Base-by-base conservation (phyloP, 108 stramenopile species). In the Cyclotella baltica region DNA sequence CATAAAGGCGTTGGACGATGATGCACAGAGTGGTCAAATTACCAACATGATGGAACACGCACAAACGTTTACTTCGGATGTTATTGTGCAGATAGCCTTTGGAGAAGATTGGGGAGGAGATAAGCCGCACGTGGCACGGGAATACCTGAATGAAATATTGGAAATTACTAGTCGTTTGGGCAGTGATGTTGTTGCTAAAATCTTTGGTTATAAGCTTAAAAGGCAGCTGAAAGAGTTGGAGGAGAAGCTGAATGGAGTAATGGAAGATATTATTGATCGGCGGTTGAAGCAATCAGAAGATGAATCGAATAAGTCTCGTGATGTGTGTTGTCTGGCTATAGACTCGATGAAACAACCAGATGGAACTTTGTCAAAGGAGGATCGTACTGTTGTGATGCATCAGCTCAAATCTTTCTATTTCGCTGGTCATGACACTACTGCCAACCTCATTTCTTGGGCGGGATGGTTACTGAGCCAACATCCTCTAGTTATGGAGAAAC, bases 341-440 rank as follows among this genome's bases (percentile, higher is more conserved):
- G n/a, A n/a, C n/a, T n/a, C n/a, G n/a, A n/a, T n/a, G n/a, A n/a
- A n/a, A n/a, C n/a, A n/a, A n/a, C n/a, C n/a, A 67, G 40, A 18
- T 81, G 70, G 46, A 76, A 76, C 50, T 37, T 16, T 27, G n/a
- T 28, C 16, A 19, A 22, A 50, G 61, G 5, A 6, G 65, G 10
- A 50, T 65, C 48, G 3, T 35, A 51, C 56, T 85, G 62, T 56
- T 70, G 69, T 78, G 53, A 78, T 64, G 1, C 56, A 48, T 37
- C 86, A 87, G 50, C 73, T 87, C 36, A 84, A 87, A 40, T 84
- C 83, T 20, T 87, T 87, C 68, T 84, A 83, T 51, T 84, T 87
- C 46, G 86, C 83, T 28, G 83, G 86, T 6, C 80, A 87, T 55
- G 83, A 84, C 58, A 86, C 86, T 25, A 84, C 86, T 0, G 86